Evolutionary conservation across 2,329 filamentous ascomycete species (phyloP), one percentile per base, ranked within the genome.

Genomic region (Scytalidium sp.): DNA sequence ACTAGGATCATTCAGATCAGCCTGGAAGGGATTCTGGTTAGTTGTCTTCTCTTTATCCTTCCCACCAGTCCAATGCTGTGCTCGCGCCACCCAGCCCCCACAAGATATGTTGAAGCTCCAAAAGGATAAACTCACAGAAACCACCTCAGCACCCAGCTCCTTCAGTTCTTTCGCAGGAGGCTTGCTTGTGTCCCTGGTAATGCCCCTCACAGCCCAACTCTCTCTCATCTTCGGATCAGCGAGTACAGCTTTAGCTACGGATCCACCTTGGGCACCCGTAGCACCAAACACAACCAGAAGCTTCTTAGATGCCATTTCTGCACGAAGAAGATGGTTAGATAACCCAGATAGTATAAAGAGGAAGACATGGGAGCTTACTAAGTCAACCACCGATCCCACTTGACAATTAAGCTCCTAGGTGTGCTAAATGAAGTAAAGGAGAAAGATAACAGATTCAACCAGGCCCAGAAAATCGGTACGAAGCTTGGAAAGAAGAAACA

Each of bases 241-340:
- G 52, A 79, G 72, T 55, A 80, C 76, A 7, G 70, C 66, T 21
- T 71, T 72, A 29, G 72, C 73, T n/a, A 80, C 75, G 3, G 74
- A 75, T n/a, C 75, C 74, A 50, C 76, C 77, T 52, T 80, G 75
- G 50, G 71, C 73, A 36, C 73, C 76, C 8, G 75, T 78, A 20
- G 72, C 74, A 13, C 75, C 75, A 43, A 77, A 64, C 4, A 79
- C 70, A 19, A 69, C 69, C 39, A 76, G 60, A 45, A 76, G 56
- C 49, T 74, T 70, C 52, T 66, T 64, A 27, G 54, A 23, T 41
- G 63, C 49, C 60, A 64, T 64, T 53, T 25, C 29, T 36, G 5
- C 4, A 9, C 11, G 23, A 45, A 15, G 7, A 29, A 36, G 13
- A 9, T 10, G 13, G 32, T 15, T 36, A 36, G 13, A 15, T n/a